These are phyloP conservation scores for Fusarium concolor DNA, from an alignment of 2,329 filamentous ascomycete genomes.

Conservation along the genomic window DNA sequence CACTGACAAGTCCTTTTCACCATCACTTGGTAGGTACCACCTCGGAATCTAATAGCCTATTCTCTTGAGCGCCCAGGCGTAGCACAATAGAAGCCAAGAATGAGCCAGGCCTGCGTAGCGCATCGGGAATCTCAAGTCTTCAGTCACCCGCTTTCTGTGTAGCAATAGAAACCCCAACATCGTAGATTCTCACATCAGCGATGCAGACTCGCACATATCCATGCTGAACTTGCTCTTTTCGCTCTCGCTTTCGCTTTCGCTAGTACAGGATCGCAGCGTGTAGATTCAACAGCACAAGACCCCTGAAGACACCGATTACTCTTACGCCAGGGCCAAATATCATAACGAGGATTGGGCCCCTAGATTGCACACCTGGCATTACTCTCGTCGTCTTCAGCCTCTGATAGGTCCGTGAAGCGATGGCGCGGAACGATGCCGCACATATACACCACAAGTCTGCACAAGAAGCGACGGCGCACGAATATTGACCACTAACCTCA, in stretches of 20 bases:
- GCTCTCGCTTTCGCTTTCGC: background rate
- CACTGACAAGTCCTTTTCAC: too few species aligned
- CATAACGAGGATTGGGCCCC: too few species aligned
- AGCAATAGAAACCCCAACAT: background rate
- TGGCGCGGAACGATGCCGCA: slow-evolving; percentile 33
- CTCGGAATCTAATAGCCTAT: slow-evolving; percentile 4
- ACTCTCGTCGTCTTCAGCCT: slow-evolving; percentile 7
- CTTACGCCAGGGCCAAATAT: too few species aligned
- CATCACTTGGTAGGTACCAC: background rate
- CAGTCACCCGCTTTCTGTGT: background rate
- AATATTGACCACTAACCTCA: slow-evolving; percentile 26
- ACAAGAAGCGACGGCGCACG: slow-evolving; percentile 21
- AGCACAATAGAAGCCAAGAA: slow-evolving; percentile 5
- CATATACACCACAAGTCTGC: background rate
- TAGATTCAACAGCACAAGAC: background rate
- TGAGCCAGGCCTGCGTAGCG: background rate
- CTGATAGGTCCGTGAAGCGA: slow-evolving; percentile 36
- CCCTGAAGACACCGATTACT: background rate
- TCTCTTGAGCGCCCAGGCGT: background rate
- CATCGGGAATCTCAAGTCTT: slow-evolving; percentile 16
- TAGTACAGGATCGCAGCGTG: background rate
- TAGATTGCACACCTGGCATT: background rate
- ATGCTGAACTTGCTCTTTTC: background rate
- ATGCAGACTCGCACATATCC: background rate
- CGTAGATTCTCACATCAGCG: background rate